phyloP scores from a whole-genome alignment of 371 early-diverging fungal species.

The Funneliformis caledonium region DNA sequence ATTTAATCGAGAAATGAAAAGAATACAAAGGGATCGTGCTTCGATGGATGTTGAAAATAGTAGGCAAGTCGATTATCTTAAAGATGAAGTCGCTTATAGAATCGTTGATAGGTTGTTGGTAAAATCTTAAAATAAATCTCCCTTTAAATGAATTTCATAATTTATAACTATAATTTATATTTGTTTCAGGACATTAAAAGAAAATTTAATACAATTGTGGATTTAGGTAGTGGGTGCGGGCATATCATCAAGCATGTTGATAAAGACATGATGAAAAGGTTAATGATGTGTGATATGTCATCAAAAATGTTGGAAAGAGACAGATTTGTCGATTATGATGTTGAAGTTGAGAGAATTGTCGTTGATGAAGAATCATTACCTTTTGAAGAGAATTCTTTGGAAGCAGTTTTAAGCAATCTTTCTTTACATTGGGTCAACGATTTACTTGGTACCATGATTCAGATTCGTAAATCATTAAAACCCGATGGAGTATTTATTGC shows the following conservation, averaged over 20 bases:
- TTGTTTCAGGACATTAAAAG: constrained; percentile 79
- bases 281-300: constrained; percentile 90
- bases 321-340: constrained; percentile 61
- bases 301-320: constrained; percentile 76
- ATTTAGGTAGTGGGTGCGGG: constrained; percentile 90
- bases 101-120: constrained; percentile 89
- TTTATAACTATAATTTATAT: background rate
- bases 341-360: constrained; percentile 75
- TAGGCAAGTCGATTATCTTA: constrained; percentile 88
- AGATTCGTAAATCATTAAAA: constrained; percentile 77
- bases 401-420: constrained; percentile 85
- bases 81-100: constrained; percentile 88
- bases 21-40: constrained; percentile 80
- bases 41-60: constrained; percentile 63
- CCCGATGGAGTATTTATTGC: constrained; percentile 94
- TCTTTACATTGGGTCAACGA: constrained; percentile 97
- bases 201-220: constrained; percentile 81
- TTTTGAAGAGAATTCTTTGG: constrained; percentile 82
- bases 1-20: constrained; percentile 78
- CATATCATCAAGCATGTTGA: constrained; percentile 83
- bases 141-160: background rate
- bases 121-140: constrained; percentile 38
- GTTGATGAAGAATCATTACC: constrained; percentile 85
- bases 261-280: constrained; percentile 76
- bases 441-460: constrained; percentile 84